These are phyloP conservation scores for Thermomyces lanuginosus DNA, from an alignment of 2,329 filamentous ascomycete species.

Conservation along the genomic window DNA sequence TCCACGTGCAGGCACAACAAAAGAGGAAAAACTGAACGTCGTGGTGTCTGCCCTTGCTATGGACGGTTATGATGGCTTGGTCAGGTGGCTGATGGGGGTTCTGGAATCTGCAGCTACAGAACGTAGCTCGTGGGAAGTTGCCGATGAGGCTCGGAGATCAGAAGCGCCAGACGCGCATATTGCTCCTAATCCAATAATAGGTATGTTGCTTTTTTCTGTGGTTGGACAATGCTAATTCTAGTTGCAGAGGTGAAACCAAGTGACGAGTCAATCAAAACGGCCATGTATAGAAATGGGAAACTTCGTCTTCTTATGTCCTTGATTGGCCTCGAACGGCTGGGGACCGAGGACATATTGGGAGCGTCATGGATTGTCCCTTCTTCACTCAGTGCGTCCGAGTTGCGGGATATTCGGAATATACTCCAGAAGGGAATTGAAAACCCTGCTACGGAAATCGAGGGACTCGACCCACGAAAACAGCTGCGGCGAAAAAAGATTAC, in stretches of 20 bases:
- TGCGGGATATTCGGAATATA: conserved; percentile 52
- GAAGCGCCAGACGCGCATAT: conserved; percentile 17
- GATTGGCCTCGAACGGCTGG: conserved; percentile 50
- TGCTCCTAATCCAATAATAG: conserved; percentile 16
- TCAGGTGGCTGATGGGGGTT: conserved; percentile 68
- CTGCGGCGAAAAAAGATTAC: conserved; percentile 50
- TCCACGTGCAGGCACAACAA: conserved; percentile 44
- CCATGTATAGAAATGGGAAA: conserved; percentile 79
- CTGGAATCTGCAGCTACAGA: conserved; percentile 54
- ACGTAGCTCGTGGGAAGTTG: conserved; percentile 60
- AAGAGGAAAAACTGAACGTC: conserved; percentile 58
- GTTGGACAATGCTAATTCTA: conserved; percentile 9
- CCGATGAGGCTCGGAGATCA: conserved; percentile 43
- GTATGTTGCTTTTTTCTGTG: conserved; percentile 28
- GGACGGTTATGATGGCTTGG: conserved; percentile 55
- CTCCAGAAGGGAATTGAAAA: conserved; percentile 66
- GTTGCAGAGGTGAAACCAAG: conserved; percentile 44
- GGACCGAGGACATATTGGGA: conserved; percentile 54
- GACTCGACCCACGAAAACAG: conserved; percentile 56
- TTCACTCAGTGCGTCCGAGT: conserved; percentile 43
- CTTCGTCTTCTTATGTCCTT: conserved; percentile 71
- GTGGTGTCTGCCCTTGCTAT: conserved; percentile 66
- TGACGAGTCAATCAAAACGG: conserved; percentile 48
- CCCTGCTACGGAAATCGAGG: conserved; percentile 62
- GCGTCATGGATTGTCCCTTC: conserved; percentile 65